phyloP scores from a whole-genome alignment of 78 protist genomes.

The Bigelowiella natans region DNA sequence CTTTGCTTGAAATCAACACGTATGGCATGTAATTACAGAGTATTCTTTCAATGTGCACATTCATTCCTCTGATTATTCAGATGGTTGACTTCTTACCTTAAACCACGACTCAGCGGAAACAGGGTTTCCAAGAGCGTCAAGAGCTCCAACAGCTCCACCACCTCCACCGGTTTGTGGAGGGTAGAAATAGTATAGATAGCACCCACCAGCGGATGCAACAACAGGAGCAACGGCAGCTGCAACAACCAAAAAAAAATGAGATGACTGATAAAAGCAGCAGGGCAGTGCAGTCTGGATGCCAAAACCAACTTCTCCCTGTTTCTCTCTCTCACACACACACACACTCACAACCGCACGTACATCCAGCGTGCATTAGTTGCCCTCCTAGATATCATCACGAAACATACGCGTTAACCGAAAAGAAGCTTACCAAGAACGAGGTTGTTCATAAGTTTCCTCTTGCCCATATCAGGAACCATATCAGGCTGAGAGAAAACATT shows the following conservation, averaged over 20 bases:
- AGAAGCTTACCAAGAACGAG: constrained; percentile 8
- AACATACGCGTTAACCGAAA: too few species aligned
- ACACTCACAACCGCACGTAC: too few species aligned
- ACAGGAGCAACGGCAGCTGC: neutral
- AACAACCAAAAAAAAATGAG: too few species aligned
- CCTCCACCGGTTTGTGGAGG: constrained; percentile 16
- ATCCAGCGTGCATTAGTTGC: too few species aligned
- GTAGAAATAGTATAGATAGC: neutral
- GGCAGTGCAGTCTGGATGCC: too few species aligned
- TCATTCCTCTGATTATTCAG: neutral
- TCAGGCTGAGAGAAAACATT: too few species aligned
- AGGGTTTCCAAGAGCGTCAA: neutral
- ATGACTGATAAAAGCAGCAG: too few species aligned
- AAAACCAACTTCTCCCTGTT: too few species aligned
- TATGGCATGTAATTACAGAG: neutral
- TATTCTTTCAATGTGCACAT: neutral
- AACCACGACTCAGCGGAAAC: neutral
- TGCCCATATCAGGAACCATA: constrained; percentile 24
- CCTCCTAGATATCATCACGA: too few species aligned
- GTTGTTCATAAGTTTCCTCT: constrained; percentile 8
- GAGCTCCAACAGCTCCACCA: constrained; percentile 11
- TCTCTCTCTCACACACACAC: too few species aligned
- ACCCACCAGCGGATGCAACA: neutral
- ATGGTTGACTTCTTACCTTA: neutral
- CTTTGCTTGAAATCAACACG: neutral